A percentile compares a stretch with the other conserved stretches of the same genome.
These are phyloP conservation scores for Epicoccum nigrum DNA, from an alignment of 2,329 filamentous ascomycete genomes.

Conservation along the genomic window DNA sequence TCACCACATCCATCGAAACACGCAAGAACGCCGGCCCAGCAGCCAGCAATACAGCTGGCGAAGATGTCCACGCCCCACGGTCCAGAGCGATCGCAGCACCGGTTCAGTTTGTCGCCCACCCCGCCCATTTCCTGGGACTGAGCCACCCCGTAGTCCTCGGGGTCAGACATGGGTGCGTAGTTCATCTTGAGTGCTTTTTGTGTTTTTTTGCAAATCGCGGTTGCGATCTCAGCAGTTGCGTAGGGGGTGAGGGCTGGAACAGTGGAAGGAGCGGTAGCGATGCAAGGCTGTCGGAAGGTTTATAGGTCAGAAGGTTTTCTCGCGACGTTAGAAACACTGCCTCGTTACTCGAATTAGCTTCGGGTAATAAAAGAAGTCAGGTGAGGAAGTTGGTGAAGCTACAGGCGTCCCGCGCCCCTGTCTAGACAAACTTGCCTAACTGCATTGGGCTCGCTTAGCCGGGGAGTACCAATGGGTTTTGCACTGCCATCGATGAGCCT, in stretches of 20 bases:
- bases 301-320: neutral
- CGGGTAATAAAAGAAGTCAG: neutral
- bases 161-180: conserved; percentile 14
- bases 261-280: neutral
- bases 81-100: conserved; percentile 18
- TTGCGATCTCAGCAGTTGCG: neutral
- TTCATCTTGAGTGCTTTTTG: conserved; percentile 9
- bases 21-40: conserved; percentile 16
- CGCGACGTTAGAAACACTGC: neutral
- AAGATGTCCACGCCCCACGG: conserved; percentile 24
- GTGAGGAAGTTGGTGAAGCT: neutral
- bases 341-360: conserved; percentile 3
- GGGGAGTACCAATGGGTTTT: neutral
- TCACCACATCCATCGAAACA: conserved; percentile 15
- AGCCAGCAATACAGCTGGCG: conserved; percentile 17
- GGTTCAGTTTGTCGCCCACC: conserved; percentile 2
- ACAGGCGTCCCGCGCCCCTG: conserved; percentile 6
- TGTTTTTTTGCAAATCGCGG: neutral
- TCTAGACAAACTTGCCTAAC: neutral
- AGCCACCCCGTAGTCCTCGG: conserved; percentile 10
- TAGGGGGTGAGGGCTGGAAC: neutral
- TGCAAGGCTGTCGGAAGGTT: too few species aligned
- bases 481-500: conserved; percentile 12
- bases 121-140: conserved; percentile 14
- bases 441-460: conserved; percentile 3